These are phyloP conservation scores for Tylopilus rubrobrunneus DNA, from an alignment of 768 basidiomycete genomes.

Conservation along the genomic window DNA sequence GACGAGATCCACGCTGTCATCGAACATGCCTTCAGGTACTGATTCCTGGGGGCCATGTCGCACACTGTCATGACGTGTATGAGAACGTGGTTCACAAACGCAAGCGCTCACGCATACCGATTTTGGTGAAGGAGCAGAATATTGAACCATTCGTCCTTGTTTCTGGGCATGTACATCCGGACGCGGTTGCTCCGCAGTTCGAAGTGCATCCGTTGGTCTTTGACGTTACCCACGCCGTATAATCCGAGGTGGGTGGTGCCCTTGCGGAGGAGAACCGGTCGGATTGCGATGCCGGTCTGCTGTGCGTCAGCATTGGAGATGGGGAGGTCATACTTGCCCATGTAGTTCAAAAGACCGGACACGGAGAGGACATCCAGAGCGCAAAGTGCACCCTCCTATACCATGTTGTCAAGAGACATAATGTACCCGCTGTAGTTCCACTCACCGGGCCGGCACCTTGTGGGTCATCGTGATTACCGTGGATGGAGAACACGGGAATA, in stretches of 20 bases:
- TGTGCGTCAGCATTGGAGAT: conserved; percentile 60
- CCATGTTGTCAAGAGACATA: background rate
- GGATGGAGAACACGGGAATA: conserved; percentile 98
- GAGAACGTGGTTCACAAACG: conserved; percentile 1
- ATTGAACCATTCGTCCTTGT: conserved; percentile 95
- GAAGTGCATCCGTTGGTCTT: conserved; percentile 94
- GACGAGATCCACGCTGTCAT: conserved; percentile 89
- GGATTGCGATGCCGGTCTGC: conserved; percentile 75
- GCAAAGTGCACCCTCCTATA: conserved; percentile 89
- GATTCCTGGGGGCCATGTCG: conserved; percentile 92
- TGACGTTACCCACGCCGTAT: conserved; percentile 96
- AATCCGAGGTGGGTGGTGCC: conserved; percentile 84
- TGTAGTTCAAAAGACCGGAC: conserved; percentile 92
- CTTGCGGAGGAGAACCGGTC: conserved; percentile 87
- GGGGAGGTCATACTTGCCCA: conserved; percentile 93
- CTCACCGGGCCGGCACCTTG: conserved; percentile 90
- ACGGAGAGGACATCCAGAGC: conserved; percentile 94
- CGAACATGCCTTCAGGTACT: conserved; percentile 96
- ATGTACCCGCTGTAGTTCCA: conserved; percentile 1
- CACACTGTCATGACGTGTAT: conserved; percentile 51
- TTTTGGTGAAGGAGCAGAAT: conserved; percentile 93
- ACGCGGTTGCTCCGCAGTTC: conserved; percentile 93
- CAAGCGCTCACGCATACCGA: conserved; percentile 46
- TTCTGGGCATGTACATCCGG: conserved; percentile 91
- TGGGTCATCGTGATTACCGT: conserved; percentile 99